These are phyloP conservation scores for Aaosphaeria arxii DNA, from an alignment of 2,329 filamentous ascomycete species.

Conservation along the genomic window DNA sequence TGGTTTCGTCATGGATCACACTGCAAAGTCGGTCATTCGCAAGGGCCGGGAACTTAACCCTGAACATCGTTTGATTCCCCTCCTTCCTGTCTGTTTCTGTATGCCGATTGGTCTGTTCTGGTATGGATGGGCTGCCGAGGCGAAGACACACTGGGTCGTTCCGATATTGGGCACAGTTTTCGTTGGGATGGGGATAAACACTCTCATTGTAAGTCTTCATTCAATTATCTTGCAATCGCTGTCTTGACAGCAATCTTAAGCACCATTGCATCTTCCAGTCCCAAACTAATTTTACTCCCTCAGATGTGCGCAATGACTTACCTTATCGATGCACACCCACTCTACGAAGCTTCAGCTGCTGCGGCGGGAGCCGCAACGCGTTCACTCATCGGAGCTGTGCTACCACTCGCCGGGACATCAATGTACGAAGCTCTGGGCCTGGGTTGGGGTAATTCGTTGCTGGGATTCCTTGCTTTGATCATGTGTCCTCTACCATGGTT, in stretches of 20 bases:
- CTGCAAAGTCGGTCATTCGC: constrained; percentile 19
- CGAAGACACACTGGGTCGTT: constrained; percentile 21
- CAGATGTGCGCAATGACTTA: constrained; percentile 51
- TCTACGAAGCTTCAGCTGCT: constrained; percentile 45
- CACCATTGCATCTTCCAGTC: not conserved
- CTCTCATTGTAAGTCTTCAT: constrained; percentile 6
- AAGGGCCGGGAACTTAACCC: constrained; percentile 14
- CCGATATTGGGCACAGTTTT: constrained; percentile 19
- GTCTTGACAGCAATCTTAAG: not conserved
- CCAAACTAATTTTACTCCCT: no score
- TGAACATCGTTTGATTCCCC: constrained; percentile 32
- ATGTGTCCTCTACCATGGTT: constrained; percentile 42
- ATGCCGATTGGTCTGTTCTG: constrained; percentile 21
- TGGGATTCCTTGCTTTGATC: constrained; percentile 49
- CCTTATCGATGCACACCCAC: constrained; percentile 56
- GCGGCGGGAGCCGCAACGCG: constrained; percentile 58
- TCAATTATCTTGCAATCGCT: no score
- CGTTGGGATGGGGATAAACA: constrained; percentile 11
- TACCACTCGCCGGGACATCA: constrained; percentile 55
- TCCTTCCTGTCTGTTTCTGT: constrained; percentile 22
- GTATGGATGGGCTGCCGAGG: constrained; percentile 26
- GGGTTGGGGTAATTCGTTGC: constrained; percentile 56
- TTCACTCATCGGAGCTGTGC: constrained; percentile 52
- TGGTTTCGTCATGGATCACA: constrained; percentile 18
- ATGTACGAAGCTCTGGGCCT: constrained; percentile 59